Percentiles rank a stretch among this genome's conserved stretches.
These are phyloP conservation scores for Backusella morwellensis DNA, from an alignment of 192 early-diverging fungal species.

Conservation along the genomic window DNA sequence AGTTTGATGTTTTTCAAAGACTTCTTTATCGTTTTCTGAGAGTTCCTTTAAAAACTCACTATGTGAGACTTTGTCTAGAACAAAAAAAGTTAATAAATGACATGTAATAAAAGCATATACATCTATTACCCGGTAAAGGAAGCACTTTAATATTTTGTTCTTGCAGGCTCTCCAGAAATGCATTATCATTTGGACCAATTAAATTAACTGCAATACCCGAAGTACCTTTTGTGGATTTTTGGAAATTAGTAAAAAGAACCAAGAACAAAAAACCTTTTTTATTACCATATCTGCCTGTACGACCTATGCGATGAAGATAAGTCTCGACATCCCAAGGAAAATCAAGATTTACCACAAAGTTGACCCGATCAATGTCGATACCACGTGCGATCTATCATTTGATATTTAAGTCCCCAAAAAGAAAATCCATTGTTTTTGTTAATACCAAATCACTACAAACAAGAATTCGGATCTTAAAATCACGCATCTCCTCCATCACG, in stretches of 20 bases:
- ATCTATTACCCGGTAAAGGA: constrained; percentile 26
- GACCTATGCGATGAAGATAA: constrained; percentile 96
- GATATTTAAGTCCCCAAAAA: neutral
- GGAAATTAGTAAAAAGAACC: neutral
- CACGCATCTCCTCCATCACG: constrained; percentile 51
- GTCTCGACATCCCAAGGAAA: constrained; percentile 87
- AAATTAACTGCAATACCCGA: constrained; percentile 38
- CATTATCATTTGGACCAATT: constrained; percentile 18
- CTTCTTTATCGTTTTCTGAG: constrained; percentile 12
- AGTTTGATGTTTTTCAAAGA: neutral
- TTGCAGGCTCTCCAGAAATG: constrained; percentile 11
- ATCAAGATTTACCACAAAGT: constrained; percentile 95
- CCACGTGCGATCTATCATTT: constrained; percentile 73
- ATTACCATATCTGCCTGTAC: constrained; percentile 91
- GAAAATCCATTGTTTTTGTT: too few relatives aligned
- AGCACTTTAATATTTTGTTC: constrained; percentile 13
- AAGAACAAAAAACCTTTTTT: neutral
- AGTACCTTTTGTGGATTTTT: constrained; percentile 16
- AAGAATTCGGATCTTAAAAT: constrained; percentile 53
- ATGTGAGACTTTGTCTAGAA: constrained; percentile 20
- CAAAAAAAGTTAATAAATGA: neutral
- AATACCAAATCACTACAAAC: constrained; percentile 61
- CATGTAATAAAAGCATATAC: neutral
- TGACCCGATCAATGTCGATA: constrained; percentile 96
- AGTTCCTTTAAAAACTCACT: constrained; percentile 27